Evolutionary conservation across 805 yeast genomes (phyloP), one percentile per base, ranked within the genome.

Genomic region (Pichia kluyveri): DNA sequence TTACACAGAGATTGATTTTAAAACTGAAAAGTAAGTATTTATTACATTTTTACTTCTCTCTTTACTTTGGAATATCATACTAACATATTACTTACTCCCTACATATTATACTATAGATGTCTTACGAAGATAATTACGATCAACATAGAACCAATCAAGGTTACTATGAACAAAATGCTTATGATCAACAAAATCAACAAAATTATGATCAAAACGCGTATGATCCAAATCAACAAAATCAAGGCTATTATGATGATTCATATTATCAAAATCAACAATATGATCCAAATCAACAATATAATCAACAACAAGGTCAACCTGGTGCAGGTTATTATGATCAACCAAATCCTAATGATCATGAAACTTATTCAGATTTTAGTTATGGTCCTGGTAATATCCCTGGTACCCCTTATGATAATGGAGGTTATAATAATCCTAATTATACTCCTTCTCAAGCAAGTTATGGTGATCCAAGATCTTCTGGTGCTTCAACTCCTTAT

Each of bases 401-500:
- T 48, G 88, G 86, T 44, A 77, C 83, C 48, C 81, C 86, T 9
- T 82, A 80, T 60, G 86, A 80, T 61, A 30, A 44, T 32, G 43
- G 43, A 41, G 71, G 69, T 47, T 78, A 79, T 55, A 82, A 82
- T 38, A 69, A 37, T 34, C 18, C 72, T 34, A 65, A 63, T 48
- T 64, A 64, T 49, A 83, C 93, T 42, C 90, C 95, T 27, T 86
- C 96, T 6, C 93, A 86, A 66, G 80, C 84, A 82, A 80, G 87
- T 60, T 89, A 83, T 61, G 93, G 86, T 54, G 95, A 85, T 52
- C 84, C 84, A 61, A 79, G 93, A 61, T 84, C 93, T 0, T 82
- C 95, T 12, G 97, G 97, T 52, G 87, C 96, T 40, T 87, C 96
- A 2, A 93, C 99, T 40, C 98, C 99, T 19, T 79, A 87, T 56